Percentiles rank a stretch among this genome's conserved stretches.
Evolutionary conservation across 257 asterid species (phyloP).

Genomic region (Nicotiana undulata): DNA sequence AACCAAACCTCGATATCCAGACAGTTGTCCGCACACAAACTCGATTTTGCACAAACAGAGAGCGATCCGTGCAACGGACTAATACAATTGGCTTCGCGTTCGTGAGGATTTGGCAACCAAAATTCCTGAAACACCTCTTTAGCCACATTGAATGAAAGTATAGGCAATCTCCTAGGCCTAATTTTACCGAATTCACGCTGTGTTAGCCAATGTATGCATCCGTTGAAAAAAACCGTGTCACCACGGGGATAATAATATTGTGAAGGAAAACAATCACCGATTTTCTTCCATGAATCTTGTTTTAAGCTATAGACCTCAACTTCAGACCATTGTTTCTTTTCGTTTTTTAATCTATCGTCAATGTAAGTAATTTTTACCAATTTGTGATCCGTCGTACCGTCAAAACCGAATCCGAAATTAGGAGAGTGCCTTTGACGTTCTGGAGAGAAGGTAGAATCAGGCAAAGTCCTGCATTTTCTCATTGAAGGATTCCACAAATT

Average conservation of each 20-base stretch:
- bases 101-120: background rate
- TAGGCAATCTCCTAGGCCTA: background rate
- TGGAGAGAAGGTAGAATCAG: background rate
- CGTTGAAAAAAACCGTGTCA: background rate
- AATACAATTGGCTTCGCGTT: background rate
- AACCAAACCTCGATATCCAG: background rate
- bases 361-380: background rate
- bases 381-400: background rate
- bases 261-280: background rate
- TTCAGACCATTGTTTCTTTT: slow-evolving; percentile 1
- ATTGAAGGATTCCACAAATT: background rate
- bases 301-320: background rate
- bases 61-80: background rate
- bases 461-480: background rate
- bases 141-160: background rate
- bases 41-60: background rate
- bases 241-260: background rate
- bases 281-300: background rate
- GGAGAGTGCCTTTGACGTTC: background rate
- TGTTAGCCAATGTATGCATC: background rate
- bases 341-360: background rate
- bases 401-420: background rate
- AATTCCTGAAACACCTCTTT: background rate
- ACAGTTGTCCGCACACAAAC: background rate
- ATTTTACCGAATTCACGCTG: background rate